Percentiles rank a stretch among this genome's conserved stretches.
phyloP scores from a whole-genome alignment of 1,139 yeast genomes.

The Saccharomyces hybrid region DNA sequence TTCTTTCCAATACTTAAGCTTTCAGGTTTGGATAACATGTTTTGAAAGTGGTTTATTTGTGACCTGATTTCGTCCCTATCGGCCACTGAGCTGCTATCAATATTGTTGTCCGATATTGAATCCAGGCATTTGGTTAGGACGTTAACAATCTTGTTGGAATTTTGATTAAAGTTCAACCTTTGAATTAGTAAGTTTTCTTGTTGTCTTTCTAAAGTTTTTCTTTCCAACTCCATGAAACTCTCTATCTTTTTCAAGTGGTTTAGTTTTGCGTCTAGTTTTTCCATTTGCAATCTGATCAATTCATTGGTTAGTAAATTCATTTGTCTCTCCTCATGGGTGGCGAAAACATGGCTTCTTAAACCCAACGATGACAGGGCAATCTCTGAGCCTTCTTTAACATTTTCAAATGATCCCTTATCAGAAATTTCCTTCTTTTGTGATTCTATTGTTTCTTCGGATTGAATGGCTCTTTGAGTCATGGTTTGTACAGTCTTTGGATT shows the following conservation, averaged over 20 bases:
- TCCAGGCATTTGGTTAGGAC: slow-evolving; percentile 16
- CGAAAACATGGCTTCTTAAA: slow-evolving; percentile 75
- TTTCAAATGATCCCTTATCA: slow-evolving; percentile 10
- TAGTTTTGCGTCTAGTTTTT: slow-evolving; percentile 71
- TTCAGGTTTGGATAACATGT: slow-evolving; percentile 46
- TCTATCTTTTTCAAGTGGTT: slow-evolving; percentile 65
- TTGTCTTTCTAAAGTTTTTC: slow-evolving; percentile 62
- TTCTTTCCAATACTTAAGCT: slow-evolving; percentile 23
- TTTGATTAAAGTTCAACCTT: slow-evolving; percentile 51
- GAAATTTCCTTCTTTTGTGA: slow-evolving; percentile 8
- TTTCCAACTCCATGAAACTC: slow-evolving; percentile 68
- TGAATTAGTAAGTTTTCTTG: slow-evolving; percentile 80
- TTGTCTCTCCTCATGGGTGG: slow-evolving; percentile 75
- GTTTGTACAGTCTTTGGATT: slow-evolving; percentile 83
- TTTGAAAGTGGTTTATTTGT: slow-evolving; percentile 42
- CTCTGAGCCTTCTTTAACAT: slow-evolving; percentile 44
- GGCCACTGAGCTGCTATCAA: slow-evolving; percentile 9
- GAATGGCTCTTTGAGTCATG: slow-evolving; percentile 62
- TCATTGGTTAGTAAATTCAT: slow-evolving; percentile 53
- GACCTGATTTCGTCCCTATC: slow-evolving; percentile 16
- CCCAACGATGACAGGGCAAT: slow-evolving; percentile 63
- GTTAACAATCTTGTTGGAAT: slow-evolving; percentile 19
- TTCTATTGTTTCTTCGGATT: slow-evolving; percentile 22
- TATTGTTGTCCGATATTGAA: slow-evolving; percentile 8
- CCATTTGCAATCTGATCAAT: slow-evolving; percentile 63